Evolutionary conservation across 2,329 filamentous ascomycete species (phyloP).

Genomic region (Ceratocystis harringtonii): DNA sequence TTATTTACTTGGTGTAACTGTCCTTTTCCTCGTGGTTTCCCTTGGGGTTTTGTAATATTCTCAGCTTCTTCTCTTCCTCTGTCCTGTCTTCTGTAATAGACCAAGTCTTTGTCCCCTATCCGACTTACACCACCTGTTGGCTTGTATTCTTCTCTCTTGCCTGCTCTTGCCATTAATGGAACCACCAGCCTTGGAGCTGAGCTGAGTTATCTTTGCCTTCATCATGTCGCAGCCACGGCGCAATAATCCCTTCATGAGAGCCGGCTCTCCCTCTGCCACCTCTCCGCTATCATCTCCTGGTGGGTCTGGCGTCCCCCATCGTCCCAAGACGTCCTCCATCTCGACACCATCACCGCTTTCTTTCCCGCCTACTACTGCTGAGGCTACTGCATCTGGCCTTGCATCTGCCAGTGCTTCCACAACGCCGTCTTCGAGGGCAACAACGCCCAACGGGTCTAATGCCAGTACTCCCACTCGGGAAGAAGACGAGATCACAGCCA

Average conservation of each 20-base stretch:
- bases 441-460: background rate
- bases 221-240: conserved; percentile 46
- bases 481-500: background rate
- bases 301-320: conserved; percentile 26
- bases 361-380: conserved; percentile 23
- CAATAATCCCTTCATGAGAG: conserved; percentile 65
- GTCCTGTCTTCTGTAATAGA: conserved; percentile 8
- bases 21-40: background rate
- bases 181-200: background rate
- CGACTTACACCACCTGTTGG: background rate
- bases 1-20: conserved; percentile 4
- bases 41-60: background rate
- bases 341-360: conserved; percentile 40
- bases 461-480: background rate
- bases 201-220: background rate
- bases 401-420: background rate
- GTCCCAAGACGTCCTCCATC: conserved; percentile 66
- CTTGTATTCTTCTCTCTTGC: background rate
- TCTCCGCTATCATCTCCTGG: conserved; percentile 24
- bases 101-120: background rate
- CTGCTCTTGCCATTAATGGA: background rate
- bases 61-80: conserved; percentile 15
- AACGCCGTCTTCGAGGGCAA: background rate
- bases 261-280: conserved; percentile 38
- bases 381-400: background rate